Conservation (phyloP, 129 eudicot genomes). For the Escallonia rubra region DNA sequence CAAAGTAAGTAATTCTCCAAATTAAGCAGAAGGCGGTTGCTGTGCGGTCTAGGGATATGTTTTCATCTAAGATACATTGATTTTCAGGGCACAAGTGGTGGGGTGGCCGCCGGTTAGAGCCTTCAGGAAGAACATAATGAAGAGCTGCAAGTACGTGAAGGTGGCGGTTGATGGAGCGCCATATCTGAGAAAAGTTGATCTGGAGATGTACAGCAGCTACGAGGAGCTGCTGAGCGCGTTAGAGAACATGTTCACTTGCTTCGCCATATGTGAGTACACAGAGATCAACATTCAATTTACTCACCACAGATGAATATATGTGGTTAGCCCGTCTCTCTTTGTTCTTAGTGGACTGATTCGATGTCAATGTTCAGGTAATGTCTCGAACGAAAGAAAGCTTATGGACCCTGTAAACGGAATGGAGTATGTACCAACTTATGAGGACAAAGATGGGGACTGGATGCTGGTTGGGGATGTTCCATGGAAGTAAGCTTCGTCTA, state of each 20-base stretch:
- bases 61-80: too few species aligned
- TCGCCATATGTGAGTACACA: slow-evolving; percentile 39
- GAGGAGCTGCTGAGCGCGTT: slow-evolving; percentile 52
- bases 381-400: slow-evolving; percentile 45
- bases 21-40: not conserved
- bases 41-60: too few species aligned
- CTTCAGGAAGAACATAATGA: slow-evolving; percentile 42
- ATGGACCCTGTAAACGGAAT: slow-evolving; percentile 56
- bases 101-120: slow-evolving; percentile 98
- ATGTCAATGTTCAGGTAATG: slow-evolving; percentile 20
- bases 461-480: slow-evolving; percentile 94
- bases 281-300: not conserved
- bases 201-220: slow-evolving; percentile 52
- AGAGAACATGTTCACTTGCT: slow-evolving; percentile 56
- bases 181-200: slow-evolving; percentile 69
- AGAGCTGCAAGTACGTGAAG: slow-evolving; percentile 61
- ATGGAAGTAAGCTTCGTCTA: slow-evolving; percentile 67
- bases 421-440: slow-evolving; percentile 84
- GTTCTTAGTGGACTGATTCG: too few species aligned
- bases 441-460: slow-evolving; percentile 95
- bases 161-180: slow-evolving; percentile 98
- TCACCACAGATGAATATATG: not conserved
- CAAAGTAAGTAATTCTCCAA: slow-evolving; percentile 36
- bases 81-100: slow-evolving; percentile 52
- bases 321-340: not conserved